A percentile compares a stretch with the other conserved stretches of the same genome.
phyloP scores from a whole-genome alignment of 1,284 basidiomycete genomes.

The Dichomitus squalens region DNA sequence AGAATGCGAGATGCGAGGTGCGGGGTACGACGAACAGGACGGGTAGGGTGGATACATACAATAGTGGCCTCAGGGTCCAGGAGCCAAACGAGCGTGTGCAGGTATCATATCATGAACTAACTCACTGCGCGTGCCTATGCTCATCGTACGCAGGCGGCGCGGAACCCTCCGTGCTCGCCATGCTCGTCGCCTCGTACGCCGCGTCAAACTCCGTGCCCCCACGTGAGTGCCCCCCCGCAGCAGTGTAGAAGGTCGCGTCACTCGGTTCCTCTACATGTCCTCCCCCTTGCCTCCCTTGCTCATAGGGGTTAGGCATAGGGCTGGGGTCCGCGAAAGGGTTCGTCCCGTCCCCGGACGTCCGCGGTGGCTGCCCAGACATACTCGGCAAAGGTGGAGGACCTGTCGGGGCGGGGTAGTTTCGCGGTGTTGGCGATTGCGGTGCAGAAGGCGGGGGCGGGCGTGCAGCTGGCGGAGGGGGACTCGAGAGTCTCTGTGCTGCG shows the following conservation, averaged over 20 bases:
- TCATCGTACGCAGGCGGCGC: too few species aligned
- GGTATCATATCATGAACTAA: too few species aligned
- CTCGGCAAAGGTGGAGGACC: background rate
- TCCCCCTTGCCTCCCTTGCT: background rate
- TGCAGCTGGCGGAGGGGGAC: slow-evolving; percentile 1
- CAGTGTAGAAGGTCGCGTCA: slow-evolving; percentile 27
- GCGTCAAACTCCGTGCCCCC: slow-evolving; percentile 6
- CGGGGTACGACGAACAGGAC: background rate
- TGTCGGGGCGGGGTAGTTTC: background rate
- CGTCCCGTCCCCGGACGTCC: background rate
- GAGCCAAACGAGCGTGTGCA: too few species aligned
- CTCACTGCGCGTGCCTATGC: too few species aligned
- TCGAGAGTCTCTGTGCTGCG: background rate
- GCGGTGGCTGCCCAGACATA: background rate
- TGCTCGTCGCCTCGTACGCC: slow-evolving; percentile 5
- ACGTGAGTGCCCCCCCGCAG: slow-evolving; percentile 13
- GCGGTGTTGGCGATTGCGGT: background rate
- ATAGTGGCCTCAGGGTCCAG: too few species aligned
- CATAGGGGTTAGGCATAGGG: slow-evolving; percentile 25
- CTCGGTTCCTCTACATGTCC: slow-evolving; percentile 19
- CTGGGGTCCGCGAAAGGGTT: slow-evolving; percentile 20
- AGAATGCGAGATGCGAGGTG: background rate
- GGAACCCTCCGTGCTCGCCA: too few species aligned
- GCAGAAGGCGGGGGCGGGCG: slow-evolving; percentile 7
- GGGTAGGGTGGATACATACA: background rate